Percentiles rank a stretch among this genome's conserved stretches.
Conservation (phyloP, 768 basidiomycete genomes). For the Leccinum longicurvipes region DNA sequence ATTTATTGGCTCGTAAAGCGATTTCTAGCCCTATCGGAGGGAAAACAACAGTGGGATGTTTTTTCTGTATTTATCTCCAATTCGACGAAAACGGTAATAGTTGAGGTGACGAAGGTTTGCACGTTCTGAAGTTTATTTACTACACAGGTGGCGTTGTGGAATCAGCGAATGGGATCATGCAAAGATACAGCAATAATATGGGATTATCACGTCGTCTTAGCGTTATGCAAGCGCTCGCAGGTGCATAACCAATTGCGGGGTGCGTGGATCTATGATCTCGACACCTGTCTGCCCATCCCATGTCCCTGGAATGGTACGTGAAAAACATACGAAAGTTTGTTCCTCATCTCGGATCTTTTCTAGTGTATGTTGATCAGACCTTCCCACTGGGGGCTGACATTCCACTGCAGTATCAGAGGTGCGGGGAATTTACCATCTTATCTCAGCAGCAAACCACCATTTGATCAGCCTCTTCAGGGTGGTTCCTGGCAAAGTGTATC, state of each 20-base stretch:
- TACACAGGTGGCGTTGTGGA: conserved; percentile 61
- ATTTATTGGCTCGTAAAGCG: conserved; percentile 53
- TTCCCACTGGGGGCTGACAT: conserved; percentile 36
- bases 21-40: conserved; percentile 34
- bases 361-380: conserved; percentile 47
- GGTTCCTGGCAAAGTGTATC: conserved; percentile 47
- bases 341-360: conserved; percentile 17
- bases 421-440: conserved; percentile 10
- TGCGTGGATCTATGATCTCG: conserved; percentile 70
- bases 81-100: conserved; percentile 53
- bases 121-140: conserved; percentile 4
- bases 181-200: conserved; percentile 49
- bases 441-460: conserved; percentile 5
- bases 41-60: conserved; percentile 43
- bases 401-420: conserved; percentile 45
- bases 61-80: conserved; percentile 68
- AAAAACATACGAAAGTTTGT: background rate
- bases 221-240: conserved; percentile 39
- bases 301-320: conserved; percentile 48
- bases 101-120: conserved; percentile 10
- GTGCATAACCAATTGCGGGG: conserved; percentile 4
- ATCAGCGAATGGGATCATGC: conserved; percentile 44
- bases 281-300: conserved; percentile 51
- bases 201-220: conserved; percentile 74
- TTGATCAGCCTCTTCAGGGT: conserved; percentile 58